Percentiles rank a stretch among this genome's conserved stretches.
Evolutionary conservation across 2,329 filamentous ascomycete genomes (phyloP).

Genomic region (Venturia carpophila): DNA sequence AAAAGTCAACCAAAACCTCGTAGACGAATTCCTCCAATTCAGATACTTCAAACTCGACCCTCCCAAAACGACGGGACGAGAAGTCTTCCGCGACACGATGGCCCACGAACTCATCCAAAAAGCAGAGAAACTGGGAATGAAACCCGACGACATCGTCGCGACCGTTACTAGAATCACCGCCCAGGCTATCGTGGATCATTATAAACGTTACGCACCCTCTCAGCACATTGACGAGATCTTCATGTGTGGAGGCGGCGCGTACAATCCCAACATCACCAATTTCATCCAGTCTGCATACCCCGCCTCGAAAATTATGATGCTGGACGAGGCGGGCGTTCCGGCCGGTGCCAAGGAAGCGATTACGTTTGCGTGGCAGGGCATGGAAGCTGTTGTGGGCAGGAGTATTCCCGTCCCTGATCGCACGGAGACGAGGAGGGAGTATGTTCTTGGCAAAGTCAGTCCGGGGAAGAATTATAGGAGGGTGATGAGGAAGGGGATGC

Average conservation of each 20-base stretch:
- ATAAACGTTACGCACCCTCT: slow-evolving; percentile 42
- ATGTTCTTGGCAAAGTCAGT: not conserved
- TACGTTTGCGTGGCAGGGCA: slow-evolving; percentile 53
- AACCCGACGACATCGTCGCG: slow-evolving; percentile 47
- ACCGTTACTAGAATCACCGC: slow-evolving; percentile 53
- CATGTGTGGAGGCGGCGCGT: slow-evolving; percentile 53
- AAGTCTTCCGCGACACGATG: slow-evolving; percentile 52
- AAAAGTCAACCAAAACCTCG: slow-evolving; percentile 43
- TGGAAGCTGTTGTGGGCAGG: slow-evolving; percentile 40
- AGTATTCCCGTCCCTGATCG: not conserved
- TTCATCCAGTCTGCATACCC: slow-evolving; percentile 46
- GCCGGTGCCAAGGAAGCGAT: slow-evolving; percentile 52
- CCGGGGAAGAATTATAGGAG: not conserved
- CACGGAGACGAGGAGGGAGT: slow-evolving; percentile 10
- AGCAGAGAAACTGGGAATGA: slow-evolving; percentile 38
- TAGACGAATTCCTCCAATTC: slow-evolving; percentile 44
- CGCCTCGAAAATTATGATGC: slow-evolving; percentile 43
- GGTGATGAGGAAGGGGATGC: slow-evolving; percentile 5
- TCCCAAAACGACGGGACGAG: slow-evolving; percentile 52
- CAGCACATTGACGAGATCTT: slow-evolving; percentile 48
- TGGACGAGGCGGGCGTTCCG: slow-evolving; percentile 51
- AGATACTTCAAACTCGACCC: slow-evolving; percentile 45
- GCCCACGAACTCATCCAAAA: slow-evolving; percentile 46
- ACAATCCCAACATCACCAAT: slow-evolving; percentile 49
- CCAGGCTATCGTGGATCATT: slow-evolving; percentile 48